Conservation (phyloP, 1,284 basidiomycete species). For the Cutaneotrichosporon cavernicola region DNA sequence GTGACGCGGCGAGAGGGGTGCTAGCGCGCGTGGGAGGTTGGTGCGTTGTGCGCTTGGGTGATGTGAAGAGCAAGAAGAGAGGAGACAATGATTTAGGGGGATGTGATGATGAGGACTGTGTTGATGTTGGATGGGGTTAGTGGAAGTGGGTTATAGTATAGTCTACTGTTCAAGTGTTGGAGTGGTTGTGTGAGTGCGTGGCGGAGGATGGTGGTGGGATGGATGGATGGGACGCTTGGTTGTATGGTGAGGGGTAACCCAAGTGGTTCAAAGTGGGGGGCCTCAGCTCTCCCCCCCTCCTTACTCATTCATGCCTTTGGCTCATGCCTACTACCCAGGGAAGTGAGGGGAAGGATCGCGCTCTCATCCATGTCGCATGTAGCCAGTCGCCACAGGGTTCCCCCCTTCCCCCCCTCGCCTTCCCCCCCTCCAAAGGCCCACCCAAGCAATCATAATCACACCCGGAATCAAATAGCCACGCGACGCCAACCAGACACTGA, state of each 20-base stretch:
- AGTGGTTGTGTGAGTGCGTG: background rate
- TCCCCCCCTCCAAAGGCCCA: too few species aligned
- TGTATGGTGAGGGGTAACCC: background rate
- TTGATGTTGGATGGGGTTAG: slow-evolving; percentile 2
- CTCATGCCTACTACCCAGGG: too few species aligned
- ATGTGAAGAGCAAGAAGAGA: background rate
- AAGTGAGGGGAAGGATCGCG: too few species aligned
- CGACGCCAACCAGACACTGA: background rate
- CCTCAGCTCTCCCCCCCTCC: too few species aligned
- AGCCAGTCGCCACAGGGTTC: too few species aligned
- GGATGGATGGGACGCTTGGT: slow-evolving; percentile 2
- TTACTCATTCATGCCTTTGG: too few species aligned
- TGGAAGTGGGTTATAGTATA: too few species aligned
- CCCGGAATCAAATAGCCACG: background rate
- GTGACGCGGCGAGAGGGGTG: slow-evolving; percentile 4
- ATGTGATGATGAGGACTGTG: background rate
- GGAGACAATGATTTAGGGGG: background rate
- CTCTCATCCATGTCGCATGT: too few species aligned
- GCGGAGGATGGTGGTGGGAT: background rate
- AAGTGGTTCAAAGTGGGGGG: background rate
- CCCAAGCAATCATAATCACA: too few species aligned
- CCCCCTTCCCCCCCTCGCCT: too few species aligned
- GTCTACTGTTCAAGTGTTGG: too few species aligned
- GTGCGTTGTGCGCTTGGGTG: background rate
- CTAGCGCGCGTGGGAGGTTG: slow-evolving; percentile 3